Conservation (phyloP, 768 basidiomycete genomes). For the Pholiota molesta region DNA sequence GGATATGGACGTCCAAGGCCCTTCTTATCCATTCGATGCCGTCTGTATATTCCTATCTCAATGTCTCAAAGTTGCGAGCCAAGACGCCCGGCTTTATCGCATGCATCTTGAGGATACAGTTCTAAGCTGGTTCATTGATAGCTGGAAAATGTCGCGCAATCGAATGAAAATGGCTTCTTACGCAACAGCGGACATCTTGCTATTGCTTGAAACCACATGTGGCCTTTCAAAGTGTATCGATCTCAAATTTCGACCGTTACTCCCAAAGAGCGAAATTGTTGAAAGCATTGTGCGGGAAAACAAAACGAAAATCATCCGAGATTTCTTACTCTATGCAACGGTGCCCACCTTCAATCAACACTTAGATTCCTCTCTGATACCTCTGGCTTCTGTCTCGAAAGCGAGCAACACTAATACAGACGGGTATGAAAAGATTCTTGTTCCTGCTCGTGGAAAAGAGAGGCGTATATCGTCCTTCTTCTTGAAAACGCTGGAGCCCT, state of each 20-base stretch:
- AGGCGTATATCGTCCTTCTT: conserved; percentile 65
- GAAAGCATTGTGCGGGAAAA: conserved; percentile 61
- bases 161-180: conserved; percentile 51
- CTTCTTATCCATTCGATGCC: conserved; percentile 83
- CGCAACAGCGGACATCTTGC: conserved; percentile 61
- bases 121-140: conserved; percentile 76
- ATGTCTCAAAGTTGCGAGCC: conserved; percentile 70
- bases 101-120: conserved; percentile 89
- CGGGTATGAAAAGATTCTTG: conserved; percentile 23
- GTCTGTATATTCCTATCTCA: conserved; percentile 82
- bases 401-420: not conserved
- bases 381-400: not conserved
- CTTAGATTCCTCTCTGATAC: not conserved
- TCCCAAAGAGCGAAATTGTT: conserved; percentile 74
- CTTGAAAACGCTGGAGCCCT: conserved; percentile 58
- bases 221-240: conserved; percentile 49
- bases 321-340: conserved; percentile 69
- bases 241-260: conserved; percentile 48
- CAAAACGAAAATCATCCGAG: conserved; percentile 60
- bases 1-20: conserved; percentile 91
- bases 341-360: conserved; percentile 46
- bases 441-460: conserved; percentile 59
- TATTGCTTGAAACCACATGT: conserved; percentile 67
- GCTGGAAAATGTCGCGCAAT: conserved; percentile 55
- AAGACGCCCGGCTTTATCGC: conserved; percentile 82